phyloP scores from a whole-genome alignment of 2,329 filamentous ascomycete genomes.

The Metarhizium rileyi region DNA sequence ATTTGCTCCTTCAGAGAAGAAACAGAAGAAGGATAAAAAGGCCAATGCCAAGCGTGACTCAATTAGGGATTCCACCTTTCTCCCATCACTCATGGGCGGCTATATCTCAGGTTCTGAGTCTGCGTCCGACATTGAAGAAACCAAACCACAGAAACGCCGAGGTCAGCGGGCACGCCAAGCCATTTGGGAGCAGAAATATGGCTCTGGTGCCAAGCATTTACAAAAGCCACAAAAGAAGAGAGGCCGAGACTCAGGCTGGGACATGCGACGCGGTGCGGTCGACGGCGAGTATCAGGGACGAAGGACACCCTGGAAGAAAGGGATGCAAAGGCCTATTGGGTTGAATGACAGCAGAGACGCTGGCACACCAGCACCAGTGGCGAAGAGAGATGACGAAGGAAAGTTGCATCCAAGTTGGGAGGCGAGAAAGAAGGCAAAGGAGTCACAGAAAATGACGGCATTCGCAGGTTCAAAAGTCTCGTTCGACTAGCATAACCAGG shows the following conservation, averaged over 20 bases:
- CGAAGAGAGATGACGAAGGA: conserved; percentile 38
- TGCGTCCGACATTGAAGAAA: conserved; percentile 56
- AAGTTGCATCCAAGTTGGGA: conserved; percentile 37
- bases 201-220: conserved; percentile 58
- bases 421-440: conserved; percentile 15
- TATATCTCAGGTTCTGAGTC: conserved; percentile 71
- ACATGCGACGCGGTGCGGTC: conserved; percentile 45
- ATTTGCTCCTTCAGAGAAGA: conserved; percentile 17
- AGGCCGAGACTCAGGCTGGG: conserved; percentile 45
- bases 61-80: conserved; percentile 45
- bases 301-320: conserved; percentile 45
- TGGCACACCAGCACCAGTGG: conserved; percentile 16
- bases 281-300: conserved; percentile 26
- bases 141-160: conserved; percentile 58
- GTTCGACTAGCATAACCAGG: conserved; percentile 12
- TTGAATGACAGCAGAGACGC: conserved; percentile 10
- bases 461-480: conserved; percentile 16
- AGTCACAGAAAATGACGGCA: conserved; percentile 10
- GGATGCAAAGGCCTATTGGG: conserved; percentile 28
- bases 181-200: conserved; percentile 75
- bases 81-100: conserved; percentile 68
- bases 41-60: conserved; percentile 12
- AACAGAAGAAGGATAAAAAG: conserved; percentile 10
- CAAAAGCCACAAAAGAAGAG: conserved; percentile 27
- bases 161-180: conserved; percentile 71